Evolutionary conservation across 306 rosid species (phyloP).

Genomic region (Aeschynomene evenia): DNA sequence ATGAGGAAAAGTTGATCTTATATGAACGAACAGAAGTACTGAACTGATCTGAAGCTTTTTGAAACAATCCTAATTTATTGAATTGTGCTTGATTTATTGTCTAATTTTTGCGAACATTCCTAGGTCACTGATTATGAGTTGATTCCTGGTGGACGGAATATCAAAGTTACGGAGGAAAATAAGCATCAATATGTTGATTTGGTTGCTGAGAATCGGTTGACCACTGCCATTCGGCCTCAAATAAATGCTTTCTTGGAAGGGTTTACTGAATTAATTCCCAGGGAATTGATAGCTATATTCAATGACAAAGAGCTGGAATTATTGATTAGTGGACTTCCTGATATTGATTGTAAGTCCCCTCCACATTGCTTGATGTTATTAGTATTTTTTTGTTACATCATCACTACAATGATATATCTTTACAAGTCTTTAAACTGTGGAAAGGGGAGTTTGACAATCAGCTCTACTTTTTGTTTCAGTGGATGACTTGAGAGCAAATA

Average conservation of each 20-base stretch:
- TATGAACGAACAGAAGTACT: constrained; percentile 93
- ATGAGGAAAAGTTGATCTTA: constrained; percentile 88
- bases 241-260: constrained; percentile 91
- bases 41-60: constrained; percentile 19
- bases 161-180: constrained; percentile 93
- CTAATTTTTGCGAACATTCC: constrained; percentile 35
- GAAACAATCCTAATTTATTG: constrained; percentile 14
- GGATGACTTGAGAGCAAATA: constrained; percentile 99
- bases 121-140: constrained; percentile 98
- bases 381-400: too few relatives aligned
- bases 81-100: constrained; percentile 14
- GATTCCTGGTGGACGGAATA: constrained; percentile 94
- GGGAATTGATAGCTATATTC: constrained; percentile 83
- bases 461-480: constrained; percentile 52
- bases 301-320: constrained; percentile 94
- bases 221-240: constrained; percentile 99
- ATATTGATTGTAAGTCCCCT: constrained; percentile 86
- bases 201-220: constrained; percentile 88
- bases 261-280: constrained; percentile 68
- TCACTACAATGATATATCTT: too few relatives aligned
- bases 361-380: too few relatives aligned
- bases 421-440: background rate
- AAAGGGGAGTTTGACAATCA: constrained; percentile 19
- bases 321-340: constrained; percentile 98
- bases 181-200: constrained; percentile 92